A percentile compares a stretch with the other conserved stretches of the same genome.
Conservation (phyloP, 2,329 filamentous ascomycete species). For the Cladophialophora yegresii region DNA sequence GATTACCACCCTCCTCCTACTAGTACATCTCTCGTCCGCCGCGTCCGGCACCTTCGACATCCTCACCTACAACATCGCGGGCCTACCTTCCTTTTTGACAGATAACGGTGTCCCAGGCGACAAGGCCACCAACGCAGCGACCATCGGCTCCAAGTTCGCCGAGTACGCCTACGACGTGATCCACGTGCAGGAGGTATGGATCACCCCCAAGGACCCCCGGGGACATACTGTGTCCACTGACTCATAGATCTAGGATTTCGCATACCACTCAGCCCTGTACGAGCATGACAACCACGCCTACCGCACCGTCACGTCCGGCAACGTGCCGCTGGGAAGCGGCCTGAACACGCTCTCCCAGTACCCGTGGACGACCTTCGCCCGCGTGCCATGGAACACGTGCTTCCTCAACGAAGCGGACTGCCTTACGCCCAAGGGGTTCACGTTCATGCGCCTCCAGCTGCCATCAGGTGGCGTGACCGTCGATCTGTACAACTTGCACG, state of each 20-base stretch:
- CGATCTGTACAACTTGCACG: conserved; percentile 67
- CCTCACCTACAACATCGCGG: conserved; percentile 62
- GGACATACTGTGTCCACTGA: no score
- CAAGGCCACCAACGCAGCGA: conserved; percentile 59
- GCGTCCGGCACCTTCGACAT: conserved; percentile 47
- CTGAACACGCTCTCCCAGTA: conserved; percentile 65
- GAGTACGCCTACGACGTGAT: conserved; percentile 63
- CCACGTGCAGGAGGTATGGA: conserved; percentile 62
- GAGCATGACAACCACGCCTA: conserved; percentile 60
- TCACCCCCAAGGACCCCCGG: no score
- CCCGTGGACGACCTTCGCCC: conserved; percentile 44
- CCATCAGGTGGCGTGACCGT: conserved; percentile 46
- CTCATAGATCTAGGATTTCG: conserved; percentile 56
- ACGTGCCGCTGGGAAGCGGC: conserved; percentile 63
- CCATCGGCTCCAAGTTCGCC: conserved; percentile 60
- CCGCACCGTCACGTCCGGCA: conserved; percentile 66
- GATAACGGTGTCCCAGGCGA: conserved; percentile 63
- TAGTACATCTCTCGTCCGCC: not conserved
- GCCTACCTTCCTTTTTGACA: conserved; percentile 60
- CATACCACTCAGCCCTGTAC: conserved; percentile 67
- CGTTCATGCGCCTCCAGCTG: conserved; percentile 62
- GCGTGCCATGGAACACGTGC: conserved; percentile 62
- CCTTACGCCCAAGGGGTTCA: conserved; percentile 70
- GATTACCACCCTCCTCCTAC: not conserved
- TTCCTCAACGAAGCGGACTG: conserved; percentile 61